Evolutionary conservation across 306 rosid genomes (phyloP).

Genomic region (Begonia peltatifolia): DNA sequence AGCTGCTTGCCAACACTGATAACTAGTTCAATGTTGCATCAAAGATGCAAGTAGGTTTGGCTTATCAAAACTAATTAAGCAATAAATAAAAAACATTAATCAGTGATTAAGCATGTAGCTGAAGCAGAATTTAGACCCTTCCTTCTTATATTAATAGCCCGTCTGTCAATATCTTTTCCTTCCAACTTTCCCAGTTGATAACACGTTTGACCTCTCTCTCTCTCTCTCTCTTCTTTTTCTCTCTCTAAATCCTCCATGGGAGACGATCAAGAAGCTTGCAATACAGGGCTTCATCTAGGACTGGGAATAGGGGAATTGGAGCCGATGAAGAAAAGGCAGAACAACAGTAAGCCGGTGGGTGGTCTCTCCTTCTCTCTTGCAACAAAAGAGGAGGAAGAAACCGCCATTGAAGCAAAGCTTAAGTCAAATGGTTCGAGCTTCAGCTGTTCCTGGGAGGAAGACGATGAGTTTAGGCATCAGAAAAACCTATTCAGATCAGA

Average conservation of each 20-base stretch:
- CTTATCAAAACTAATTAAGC: no score
- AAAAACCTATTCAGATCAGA: slow-evolving; percentile 2
- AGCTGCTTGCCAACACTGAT: no score
- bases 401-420: no score
- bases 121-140: no score
- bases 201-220: not conserved
- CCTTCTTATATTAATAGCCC: no score
- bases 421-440: no score
- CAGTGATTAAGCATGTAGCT: no score
- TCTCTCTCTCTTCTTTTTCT: slow-evolving; percentile 1
- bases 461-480: not conserved
- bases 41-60: no score
- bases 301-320: slow-evolving; percentile 35
- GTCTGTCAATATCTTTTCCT: not conserved
- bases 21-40: no score
- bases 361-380: not conserved
- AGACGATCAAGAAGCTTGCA: slow-evolving; percentile 27
- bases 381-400: not conserved
- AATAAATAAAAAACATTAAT: no score
- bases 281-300: slow-evolving; percentile 21
- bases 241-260: no score
- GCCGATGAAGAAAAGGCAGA: slow-evolving; percentile 11
- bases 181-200: not conserved
- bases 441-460: not conserved
- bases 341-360: not conserved